Evolutionary conservation across 1,284 basidiomycete genomes (phyloP), one percentile per base, ranked within the genome.

Genomic region (Ustilago sp.): DNA sequence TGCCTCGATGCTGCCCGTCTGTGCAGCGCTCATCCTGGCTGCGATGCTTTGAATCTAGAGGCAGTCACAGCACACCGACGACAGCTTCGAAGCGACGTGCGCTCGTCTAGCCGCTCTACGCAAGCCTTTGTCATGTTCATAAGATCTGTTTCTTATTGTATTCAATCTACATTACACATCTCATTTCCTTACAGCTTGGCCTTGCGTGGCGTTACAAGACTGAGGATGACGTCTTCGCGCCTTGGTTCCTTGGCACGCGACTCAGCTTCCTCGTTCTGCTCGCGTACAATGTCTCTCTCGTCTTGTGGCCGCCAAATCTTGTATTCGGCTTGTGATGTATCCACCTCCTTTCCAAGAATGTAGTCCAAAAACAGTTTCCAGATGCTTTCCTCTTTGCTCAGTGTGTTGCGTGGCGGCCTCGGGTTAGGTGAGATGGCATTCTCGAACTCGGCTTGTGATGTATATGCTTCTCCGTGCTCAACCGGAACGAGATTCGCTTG

Each of bases 281-380:
- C 77, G 17, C 55, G 35, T 35, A 63, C 63, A 45, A 68, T 48
- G 39, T 74, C 68, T 12, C 77, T 57, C 52, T 80, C 74, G 34
- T 76, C 74, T n/a, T 60, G 53, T 15, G 53, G 55, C 7, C 58
- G 74, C 74, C 77, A 77, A 13, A 66, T 28, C 39, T 68, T 71
- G 62, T 75, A 65, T 41, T 77, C 69, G 3, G 64, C 63, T n/a
- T 69, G 12, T 2, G 56, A 56, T 12, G 31, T 59, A 48, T 80
- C 75, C 5, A 82, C 57, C 43, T 66, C 39, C 0, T 59, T 70
- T 6, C 78, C 69, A 13, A 74, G 41, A 41, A 76, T 72, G 54
- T 77, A 82, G 61, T 71, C 68, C 45, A 75, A 63, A 52, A 77
- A 77, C 17, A 82, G 64, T 31, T 68, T 68, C 76, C 79, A 82